phyloP scores from a whole-genome alignment of 352 stramenopile species.

The Pythium vanterpoolii region DNA sequence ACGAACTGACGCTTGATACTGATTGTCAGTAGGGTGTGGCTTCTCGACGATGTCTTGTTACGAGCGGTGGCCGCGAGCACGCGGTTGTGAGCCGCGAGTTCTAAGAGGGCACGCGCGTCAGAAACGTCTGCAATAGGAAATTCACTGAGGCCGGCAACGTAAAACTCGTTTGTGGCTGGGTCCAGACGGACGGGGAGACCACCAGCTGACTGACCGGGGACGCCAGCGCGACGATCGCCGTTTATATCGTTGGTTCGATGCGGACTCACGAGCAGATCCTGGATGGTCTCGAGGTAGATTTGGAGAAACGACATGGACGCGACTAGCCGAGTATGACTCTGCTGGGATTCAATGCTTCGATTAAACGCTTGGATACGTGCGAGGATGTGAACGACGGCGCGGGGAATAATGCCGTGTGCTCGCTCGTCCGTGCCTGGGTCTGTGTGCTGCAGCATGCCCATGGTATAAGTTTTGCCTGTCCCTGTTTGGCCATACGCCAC shows the following conservation, averaged over 20 bases:
- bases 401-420: conserved; percentile 60
- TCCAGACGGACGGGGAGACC: conserved; percentile 52
- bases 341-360: not conserved
- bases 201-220: not conserved
- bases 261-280: conserved; percentile 31
- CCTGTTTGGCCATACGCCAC: conserved; percentile 73
- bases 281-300: conserved; percentile 75
- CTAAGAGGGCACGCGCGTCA: conserved; percentile 45
- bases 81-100: conserved; percentile 45
- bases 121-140: conserved; percentile 44
- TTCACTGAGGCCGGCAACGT: conserved; percentile 53
- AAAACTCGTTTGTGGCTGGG: conserved; percentile 43
- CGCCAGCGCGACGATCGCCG: not conserved
- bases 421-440: conserved; percentile 23
- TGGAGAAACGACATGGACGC: conserved; percentile 61
- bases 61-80: conserved; percentile 50
- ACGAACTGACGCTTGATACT: conserved; percentile 12
- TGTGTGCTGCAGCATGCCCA: conserved; percentile 52
- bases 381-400: conserved; percentile 51
- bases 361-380: conserved; percentile 28
- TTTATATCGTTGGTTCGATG: not conserved
- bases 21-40: conserved; percentile 67
- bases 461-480: conserved; percentile 76
- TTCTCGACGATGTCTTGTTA: conserved; percentile 71
- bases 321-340: conserved; percentile 4